Base-by-base conservation (phyloP, 257 asterid genomes). In the Solanum pinnatisectum region DNA sequence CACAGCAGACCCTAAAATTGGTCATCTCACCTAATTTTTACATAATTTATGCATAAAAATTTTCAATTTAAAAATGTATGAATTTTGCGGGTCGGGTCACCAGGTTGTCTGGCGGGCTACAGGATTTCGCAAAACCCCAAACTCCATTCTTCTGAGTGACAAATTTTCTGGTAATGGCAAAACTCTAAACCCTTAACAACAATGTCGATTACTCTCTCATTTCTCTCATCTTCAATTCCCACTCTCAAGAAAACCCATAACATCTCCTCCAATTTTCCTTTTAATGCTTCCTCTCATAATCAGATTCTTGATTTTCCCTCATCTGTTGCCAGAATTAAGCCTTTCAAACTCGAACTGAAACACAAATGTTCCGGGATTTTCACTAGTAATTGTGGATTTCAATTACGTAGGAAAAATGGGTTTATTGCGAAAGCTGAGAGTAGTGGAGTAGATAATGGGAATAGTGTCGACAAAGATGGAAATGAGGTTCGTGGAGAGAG, bases 401-500 rank as follows among this genome's bases (percentile, higher is more conserved):
- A 92, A 5, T 83, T 79, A 23, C 63, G 35, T 5, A 88, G 37
- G 91, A 91, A 87, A 87, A 63, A 84, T 30, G 90, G 92, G 82
- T 87, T 90, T 89, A 11, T 63, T 76, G 88, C 76, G 9, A 93
- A 93, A 89, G 93, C 95, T 16, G 91, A 91, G 86, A 88, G 85
- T 85, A 90, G 88, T 79, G 87, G 85, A 81, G 94, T 39, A 33
- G 90, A 49, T 87, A 68, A 39, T 36, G 89, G 87, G 9, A 67
- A 74, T 15, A 40, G 39, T 10, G 90, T 25, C 67, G 89, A 88
- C 5, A 72, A 88, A 87, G 94, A 89, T 87, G 98, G 93, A 79
- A 84, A 49, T 83, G 95, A 90, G 81, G 93, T 87, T 67, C 93
- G 96, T 56, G 98, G 96, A 81, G 90, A 90, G 91, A 95, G 98